A percentile compares a stretch with the other conserved stretches of the same genome.
phyloP scores from a whole-genome alignment of 2,329 filamentous ascomycete species.

The Hirsutella minnesotensis region DNA sequence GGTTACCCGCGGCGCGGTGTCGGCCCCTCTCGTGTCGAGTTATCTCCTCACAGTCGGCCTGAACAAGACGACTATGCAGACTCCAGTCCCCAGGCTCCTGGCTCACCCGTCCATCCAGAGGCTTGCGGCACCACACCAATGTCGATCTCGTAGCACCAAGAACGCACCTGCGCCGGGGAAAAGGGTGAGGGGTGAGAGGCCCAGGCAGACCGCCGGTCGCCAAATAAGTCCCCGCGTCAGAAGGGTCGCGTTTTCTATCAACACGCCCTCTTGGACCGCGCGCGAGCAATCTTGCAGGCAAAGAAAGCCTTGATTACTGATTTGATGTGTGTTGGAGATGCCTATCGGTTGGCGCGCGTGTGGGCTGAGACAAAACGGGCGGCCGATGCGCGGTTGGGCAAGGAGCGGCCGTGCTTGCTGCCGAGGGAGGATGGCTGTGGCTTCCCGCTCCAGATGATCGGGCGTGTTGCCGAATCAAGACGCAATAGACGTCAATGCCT shows the following conservation, averaged over 20 bases:
- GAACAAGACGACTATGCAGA: constrained; percentile 20
- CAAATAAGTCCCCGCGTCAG: constrained; percentile 12
- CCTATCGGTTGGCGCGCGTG: constrained; percentile 2
- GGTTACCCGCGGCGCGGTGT: constrained; percentile 10
- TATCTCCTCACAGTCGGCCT: constrained; percentile 5
- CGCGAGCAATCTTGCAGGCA: background rate
- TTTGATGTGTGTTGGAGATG: background rate
- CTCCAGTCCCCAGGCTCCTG: constrained; percentile 15
- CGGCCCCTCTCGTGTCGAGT: constrained; percentile 4
- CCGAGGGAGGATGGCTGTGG: constrained; percentile 11
- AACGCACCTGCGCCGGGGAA: constrained; percentile 5
- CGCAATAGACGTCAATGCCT: constrained; percentile 13
- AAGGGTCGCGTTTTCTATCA: constrained; percentile 3
- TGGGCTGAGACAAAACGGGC: constrained; percentile 5
- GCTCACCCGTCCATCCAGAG: constrained; percentile 14
- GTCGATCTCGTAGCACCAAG: constrained; percentile 18
- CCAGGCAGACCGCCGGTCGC: constrained; percentile 13
- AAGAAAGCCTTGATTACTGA: constrained; percentile 1
- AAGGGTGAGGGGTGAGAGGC: constrained; percentile 9
- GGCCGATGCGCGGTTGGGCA: constrained; percentile 2
- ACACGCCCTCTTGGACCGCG: background rate
- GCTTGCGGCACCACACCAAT: constrained; percentile 21
- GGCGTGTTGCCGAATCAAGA: constrained; percentile 11
- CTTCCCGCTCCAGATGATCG: constrained; percentile 13
- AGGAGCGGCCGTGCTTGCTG: constrained; percentile 1